These are phyloP conservation scores for Aotearoamyces nothofagi DNA, from an alignment of 2,329 filamentous ascomycete genomes.

Conservation along the genomic window DNA sequence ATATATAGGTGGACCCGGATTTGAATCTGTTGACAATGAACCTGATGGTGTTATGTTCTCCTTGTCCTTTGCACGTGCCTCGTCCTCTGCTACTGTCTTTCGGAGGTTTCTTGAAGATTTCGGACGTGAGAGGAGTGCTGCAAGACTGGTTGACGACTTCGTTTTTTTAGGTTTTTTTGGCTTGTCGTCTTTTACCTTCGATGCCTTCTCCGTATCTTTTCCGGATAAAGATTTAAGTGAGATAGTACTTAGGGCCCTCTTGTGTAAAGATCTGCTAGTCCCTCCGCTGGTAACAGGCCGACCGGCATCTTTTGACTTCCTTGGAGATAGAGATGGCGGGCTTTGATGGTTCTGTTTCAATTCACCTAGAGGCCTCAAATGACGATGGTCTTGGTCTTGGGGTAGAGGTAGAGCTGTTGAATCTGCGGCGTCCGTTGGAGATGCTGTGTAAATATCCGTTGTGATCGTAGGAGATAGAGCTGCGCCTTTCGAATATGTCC, in stretches of 20 bases:
- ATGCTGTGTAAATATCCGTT: constrained; percentile 9
- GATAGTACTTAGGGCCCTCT: constrained; percentile 27
- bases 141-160: constrained; percentile 75
- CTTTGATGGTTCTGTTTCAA: constrained; percentile 38
- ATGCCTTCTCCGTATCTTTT: constrained; percentile 20
- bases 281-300: constrained; percentile 16
- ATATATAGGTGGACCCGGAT: constrained; percentile 57
- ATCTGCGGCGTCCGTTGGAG: constrained; percentile 10
- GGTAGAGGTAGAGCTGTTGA: too few species aligned
- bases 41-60: constrained; percentile 60
- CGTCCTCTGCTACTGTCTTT: constrained; percentile 33
- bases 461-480: constrained; percentile 9
- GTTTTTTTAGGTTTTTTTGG: constrained; percentile 55
- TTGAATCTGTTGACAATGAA: constrained; percentile 25
- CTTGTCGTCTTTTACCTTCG: constrained; percentile 27
- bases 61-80: constrained; percentile 49
- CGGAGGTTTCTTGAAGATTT: constrained; percentile 58
- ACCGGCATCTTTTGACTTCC: constrained; percentile 22
- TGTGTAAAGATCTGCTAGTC: constrained; percentile 24
- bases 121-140: constrained; percentile 56
- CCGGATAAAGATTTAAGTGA: constrained; percentile 27
- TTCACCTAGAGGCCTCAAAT: constrained; percentile 35
- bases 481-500: constrained; percentile 15
- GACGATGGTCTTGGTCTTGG: constrained; percentile 18
- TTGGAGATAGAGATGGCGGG: constrained; percentile 23